Evolutionary conservation across 768 basidiomycete species (phyloP).

Genomic region (Scleroderma bovista): DNA sequence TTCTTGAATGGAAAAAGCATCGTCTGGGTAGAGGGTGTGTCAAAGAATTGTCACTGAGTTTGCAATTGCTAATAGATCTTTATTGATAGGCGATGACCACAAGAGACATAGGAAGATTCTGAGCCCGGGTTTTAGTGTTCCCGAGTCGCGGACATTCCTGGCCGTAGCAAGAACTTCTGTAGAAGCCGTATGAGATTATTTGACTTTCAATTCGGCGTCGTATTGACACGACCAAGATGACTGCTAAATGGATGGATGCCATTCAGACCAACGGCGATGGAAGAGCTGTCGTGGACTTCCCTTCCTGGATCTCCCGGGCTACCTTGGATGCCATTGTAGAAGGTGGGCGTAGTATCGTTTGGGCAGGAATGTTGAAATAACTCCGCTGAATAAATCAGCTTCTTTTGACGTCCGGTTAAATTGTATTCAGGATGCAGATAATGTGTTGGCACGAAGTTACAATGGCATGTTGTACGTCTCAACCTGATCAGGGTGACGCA

Average conservation of each 20-base stretch:
- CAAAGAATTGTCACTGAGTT: slow-evolving; percentile 6
- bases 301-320: slow-evolving; percentile 34
- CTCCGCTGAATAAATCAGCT: slow-evolving; percentile 18
- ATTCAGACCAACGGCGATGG: slow-evolving; percentile 5
- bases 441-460: slow-evolving; percentile 4
- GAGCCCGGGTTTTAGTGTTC: slow-evolving; percentile 50
- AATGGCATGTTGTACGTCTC: slow-evolving; percentile 2
- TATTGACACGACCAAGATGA: slow-evolving; percentile 13
- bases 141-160: slow-evolving; percentile 47
- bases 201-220: neutral
- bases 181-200: slow-evolving; percentile 13
- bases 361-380: neutral
- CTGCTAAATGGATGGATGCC: slow-evolving; percentile 18
- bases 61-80: neutral
- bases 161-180: slow-evolving; percentile 40
- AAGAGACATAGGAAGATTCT: slow-evolving; percentile 50
- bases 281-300: slow-evolving; percentile 18
- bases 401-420: slow-evolving; percentile 49
- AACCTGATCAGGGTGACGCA: neutral
- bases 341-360: slow-evolving; percentile 23
- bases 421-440: slow-evolving; percentile 23
- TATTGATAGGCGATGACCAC: slow-evolving; percentile 35
- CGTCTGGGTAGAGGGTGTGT: slow-evolving; percentile 37
- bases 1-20: slow-evolving; percentile 30
- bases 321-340: slow-evolving; percentile 48